Base-by-base conservation (phyloP, 2,329 filamentous ascomycete genomes). In the Cordyceps farinosa region DNA sequence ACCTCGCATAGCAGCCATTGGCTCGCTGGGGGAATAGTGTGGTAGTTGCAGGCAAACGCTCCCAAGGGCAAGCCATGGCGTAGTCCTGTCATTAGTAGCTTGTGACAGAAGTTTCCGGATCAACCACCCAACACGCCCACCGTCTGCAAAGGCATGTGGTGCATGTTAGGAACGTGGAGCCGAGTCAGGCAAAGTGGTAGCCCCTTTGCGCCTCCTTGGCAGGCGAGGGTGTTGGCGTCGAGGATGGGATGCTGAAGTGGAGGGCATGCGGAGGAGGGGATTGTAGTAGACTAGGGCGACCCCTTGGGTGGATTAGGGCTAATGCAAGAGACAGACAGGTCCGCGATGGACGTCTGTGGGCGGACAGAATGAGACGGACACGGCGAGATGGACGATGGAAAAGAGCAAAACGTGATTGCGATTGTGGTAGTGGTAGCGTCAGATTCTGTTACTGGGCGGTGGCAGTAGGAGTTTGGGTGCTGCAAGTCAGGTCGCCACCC, bases 161-260 rank as follows among this genome's bases (percentile, higher is more conserved):
- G 27, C 30, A 62, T 62, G 59, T 62, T 34, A 42, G 59, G 51
- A 36, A 51, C 59, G 59, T 61, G 59, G 59, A 48, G 60, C 42
- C 60, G 45, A 40, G 27, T 50, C 29, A 42, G 17, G 52, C 30
- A 38, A n/a, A 50, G 36, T 32, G 29, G 52, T 8, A 22, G 34
- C 60, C 32, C 51, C 60, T 45, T 52, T 38, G 34, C 45, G 9
- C 56, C 56, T 51, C 42, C 42, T 57, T 50, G 44, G 59, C 34
- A 13, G n/a, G 32, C 10, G 52, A 56, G 27, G 17, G 51, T 29
- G 38, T 62, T 52, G 57, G 38, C 32, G 42, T 40, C 22, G 55
- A 50, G 38, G 22, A 34, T n/a, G 40, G 30, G 34, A 48, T 47
- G 42, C 42, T 15, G 36, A 13, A 38, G 42, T 50, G 55, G 55